A percentile compares a stretch with the other conserved stretches of the same genome.
These are phyloP conservation scores for Boletus reticulatus DNA, from an alignment of 768 basidiomycete genomes.

Conservation along the genomic window DNA sequence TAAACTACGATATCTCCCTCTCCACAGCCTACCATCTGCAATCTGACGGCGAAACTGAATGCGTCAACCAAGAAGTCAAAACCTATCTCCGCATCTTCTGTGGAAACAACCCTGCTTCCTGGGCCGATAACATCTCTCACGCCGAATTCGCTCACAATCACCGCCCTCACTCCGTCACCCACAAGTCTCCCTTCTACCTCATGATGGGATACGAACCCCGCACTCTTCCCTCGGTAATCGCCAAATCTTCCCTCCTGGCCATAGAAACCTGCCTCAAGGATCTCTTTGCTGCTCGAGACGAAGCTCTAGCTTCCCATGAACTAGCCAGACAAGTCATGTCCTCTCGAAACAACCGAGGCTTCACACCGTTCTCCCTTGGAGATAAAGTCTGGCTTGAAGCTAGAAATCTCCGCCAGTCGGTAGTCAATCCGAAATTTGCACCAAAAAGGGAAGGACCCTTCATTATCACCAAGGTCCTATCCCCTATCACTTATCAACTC, in stretches of 20 bases:
- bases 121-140: too few relatives aligned
- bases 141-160: too few relatives aligned
- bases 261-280: neutral
- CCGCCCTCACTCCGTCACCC: too few relatives aligned
- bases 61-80: neutral
- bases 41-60: neutral
- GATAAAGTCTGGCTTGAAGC: too few relatives aligned
- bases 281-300: neutral
- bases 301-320: neutral
- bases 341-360: neutral
- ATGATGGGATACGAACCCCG: neutral
- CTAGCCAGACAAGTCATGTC: neutral
- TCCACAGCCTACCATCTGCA: neutral
- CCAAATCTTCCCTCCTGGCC: neutral
- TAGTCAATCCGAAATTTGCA: neutral
- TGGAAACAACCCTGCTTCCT: neutral
- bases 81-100: neutral
- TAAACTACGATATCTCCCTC: neutral
- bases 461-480: neutral
- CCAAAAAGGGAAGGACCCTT: neutral
- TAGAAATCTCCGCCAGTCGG: neutral
- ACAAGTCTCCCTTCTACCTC: too few relatives aligned
- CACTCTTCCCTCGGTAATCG: neutral
- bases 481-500: neutral
- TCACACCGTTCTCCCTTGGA: neutral